These are phyloP conservation scores for Colletotrichum falcatum DNA, from an alignment of 2,329 filamentous ascomycete genomes.

Conservation along the genomic window DNA sequence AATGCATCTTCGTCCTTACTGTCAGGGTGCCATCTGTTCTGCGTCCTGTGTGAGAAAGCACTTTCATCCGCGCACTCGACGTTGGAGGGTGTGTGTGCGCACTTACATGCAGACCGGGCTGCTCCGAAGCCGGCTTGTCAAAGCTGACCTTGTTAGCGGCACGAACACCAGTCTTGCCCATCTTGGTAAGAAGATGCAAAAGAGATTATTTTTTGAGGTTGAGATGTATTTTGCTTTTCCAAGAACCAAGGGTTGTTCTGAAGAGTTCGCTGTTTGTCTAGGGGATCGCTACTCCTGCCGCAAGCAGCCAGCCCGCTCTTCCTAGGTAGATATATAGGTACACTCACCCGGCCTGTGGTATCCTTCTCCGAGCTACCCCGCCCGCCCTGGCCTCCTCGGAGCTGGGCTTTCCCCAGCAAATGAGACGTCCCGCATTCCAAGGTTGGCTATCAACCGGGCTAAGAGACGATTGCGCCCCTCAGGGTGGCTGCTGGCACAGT, in stretches of 20 bases:
- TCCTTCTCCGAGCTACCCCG: constrained; percentile 35
- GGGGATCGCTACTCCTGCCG: background rate
- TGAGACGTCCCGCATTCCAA: constrained; percentile 7
- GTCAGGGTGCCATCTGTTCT: constrained; percentile 96
- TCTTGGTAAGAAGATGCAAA: constrained; percentile 44
- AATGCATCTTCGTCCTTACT: constrained; percentile 64
- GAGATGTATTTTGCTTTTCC: background rate
- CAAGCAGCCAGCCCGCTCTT: background rate
- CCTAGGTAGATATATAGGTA: constrained; percentile 37
- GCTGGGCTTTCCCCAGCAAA: constrained; percentile 12
- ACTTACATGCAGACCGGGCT: constrained; percentile 77
- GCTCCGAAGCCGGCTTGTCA: constrained; percentile 77
- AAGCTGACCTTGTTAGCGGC: constrained; percentile 80
- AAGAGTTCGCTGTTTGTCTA: background rate
- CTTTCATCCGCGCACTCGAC: background rate
- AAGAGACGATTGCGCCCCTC: background rate
- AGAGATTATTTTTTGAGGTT: no score
- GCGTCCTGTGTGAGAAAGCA: constrained; percentile 1
- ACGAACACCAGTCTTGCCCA: constrained; percentile 72
- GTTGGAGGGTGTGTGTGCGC: background rate
- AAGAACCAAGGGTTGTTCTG: background rate
- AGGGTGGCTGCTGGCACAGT: constrained; percentile 4
- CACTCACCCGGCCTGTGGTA: background rate
- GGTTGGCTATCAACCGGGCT: constrained; percentile 28
- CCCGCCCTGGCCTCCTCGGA: constrained; percentile 30